A percentile compares a stretch with the other conserved stretches of the same genome.
phyloP scores from a whole-genome alignment of 805 yeast species.

The Alloascoidea hylecoeti region DNA sequence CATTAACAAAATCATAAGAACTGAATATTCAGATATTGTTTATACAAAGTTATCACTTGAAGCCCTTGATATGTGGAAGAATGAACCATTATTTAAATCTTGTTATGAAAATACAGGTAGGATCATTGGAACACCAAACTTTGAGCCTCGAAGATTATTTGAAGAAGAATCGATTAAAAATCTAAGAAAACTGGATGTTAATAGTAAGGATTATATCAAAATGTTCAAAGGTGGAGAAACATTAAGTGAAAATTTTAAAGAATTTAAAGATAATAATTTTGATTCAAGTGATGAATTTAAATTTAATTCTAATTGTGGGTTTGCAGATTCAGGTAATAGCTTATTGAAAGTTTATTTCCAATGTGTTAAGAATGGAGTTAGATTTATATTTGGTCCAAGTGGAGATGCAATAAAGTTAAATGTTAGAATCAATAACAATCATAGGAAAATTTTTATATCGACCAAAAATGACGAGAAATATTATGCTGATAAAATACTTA shows the following conservation, averaged over 20 bases:
- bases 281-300: slow-evolving; percentile 11
- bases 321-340: slow-evolving; percentile 26
- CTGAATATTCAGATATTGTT: slow-evolving; percentile 25
- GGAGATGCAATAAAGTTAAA: slow-evolving; percentile 14
- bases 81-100: slow-evolving; percentile 18
- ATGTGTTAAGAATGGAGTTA: slow-evolving; percentile 18
- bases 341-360: slow-evolving; percentile 17
- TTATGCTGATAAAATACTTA: slow-evolving; percentile 20
- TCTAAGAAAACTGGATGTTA: slow-evolving; percentile 16
- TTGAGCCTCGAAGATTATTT: slow-evolving; percentile 19
- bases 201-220: too few species aligned
- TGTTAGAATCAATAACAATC: slow-evolving; percentile 3
- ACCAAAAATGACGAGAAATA: slow-evolving; percentile 15
- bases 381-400: slow-evolving; percentile 18
- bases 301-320: slow-evolving; percentile 27
- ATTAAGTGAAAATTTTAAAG: slow-evolving; percentile 15
- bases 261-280: slow-evolving; percentile 13
- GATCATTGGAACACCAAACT: slow-evolving; percentile 21
- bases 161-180: slow-evolving; percentile 23
- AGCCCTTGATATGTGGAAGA: slow-evolving; percentile 24
- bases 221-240: slow-evolving; percentile 21
- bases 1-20: slow-evolving; percentile 28
- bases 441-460: slow-evolving; percentile 10
- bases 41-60: slow-evolving; percentile 27
- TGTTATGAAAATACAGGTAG: slow-evolving; percentile 27